A percentile compares a stretch with the other conserved stretches of the same genome.
Evolutionary conservation across 148 eudicot species (phyloP).

Genomic region (Limonium bicolor): DNA sequence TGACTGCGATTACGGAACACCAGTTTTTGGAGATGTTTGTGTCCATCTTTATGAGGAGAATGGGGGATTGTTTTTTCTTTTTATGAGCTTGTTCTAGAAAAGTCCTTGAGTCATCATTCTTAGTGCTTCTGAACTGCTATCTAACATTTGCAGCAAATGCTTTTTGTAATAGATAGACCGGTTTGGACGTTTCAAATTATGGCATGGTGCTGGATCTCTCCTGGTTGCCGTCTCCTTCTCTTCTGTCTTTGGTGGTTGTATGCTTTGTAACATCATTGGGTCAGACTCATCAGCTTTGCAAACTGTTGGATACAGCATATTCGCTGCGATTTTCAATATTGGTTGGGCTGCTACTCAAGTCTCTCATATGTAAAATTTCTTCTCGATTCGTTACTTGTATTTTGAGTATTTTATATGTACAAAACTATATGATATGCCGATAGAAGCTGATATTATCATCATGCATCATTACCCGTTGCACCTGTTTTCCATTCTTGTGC

Average conservation of each 20-base stretch:
- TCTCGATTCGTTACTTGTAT: no score
- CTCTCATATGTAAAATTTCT: constrained; percentile 87
- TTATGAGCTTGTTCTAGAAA: neutral
- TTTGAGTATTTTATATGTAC: no score
- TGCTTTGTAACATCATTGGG: constrained; percentile 72
- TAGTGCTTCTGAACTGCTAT: neutral
- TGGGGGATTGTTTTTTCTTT: no score
- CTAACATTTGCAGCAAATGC: neutral
- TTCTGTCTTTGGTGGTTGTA: constrained; percentile 90
- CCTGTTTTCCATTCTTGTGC: no score
- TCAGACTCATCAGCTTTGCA: constrained; percentile 40
- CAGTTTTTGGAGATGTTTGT: no score
- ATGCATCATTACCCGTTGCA: no score
- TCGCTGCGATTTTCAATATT: constrained; percentile 77
- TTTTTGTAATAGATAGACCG: constrained; percentile 68
- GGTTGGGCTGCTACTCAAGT: constrained; percentile 99
- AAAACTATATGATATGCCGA: no score
- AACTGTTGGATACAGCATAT: constrained; percentile 77
- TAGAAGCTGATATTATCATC: no score
- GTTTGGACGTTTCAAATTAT: constrained; percentile 79
- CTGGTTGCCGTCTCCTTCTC: constrained; percentile 90
- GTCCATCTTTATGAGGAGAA: no score
- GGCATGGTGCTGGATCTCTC: constrained; percentile 90
- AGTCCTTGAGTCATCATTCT: neutral
- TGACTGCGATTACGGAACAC: no score